Evolutionary conservation across 1,139 yeast species (phyloP).

Genomic region (Taphrina communis): DNA sequence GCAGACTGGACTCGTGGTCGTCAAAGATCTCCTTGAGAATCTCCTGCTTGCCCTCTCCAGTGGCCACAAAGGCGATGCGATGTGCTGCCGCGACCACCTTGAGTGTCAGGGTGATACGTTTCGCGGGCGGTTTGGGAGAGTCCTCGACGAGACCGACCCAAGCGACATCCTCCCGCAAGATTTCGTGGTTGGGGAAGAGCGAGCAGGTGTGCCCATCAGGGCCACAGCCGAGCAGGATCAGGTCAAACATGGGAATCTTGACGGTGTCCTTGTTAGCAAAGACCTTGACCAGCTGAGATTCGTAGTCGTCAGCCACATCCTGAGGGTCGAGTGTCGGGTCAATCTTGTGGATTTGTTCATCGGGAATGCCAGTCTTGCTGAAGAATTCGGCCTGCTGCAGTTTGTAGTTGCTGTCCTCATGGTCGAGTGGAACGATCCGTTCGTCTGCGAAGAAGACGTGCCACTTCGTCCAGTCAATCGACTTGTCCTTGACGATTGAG

Average conservation of each 20-base stretch:
- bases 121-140: conserved; percentile 88
- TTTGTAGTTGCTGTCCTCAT: conserved; percentile 87
- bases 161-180: conserved; percentile 85
- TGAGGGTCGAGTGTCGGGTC: conserved; percentile 85
- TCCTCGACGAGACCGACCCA: conserved; percentile 95
- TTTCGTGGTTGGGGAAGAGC: conserved; percentile 88
- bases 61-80: conserved; percentile 47
- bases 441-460: conserved; percentile 89
- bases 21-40: conserved; percentile 92
- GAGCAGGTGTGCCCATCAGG: conserved; percentile 99
- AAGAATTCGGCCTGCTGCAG: conserved; percentile 81
- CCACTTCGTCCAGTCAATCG: conserved; percentile 90
- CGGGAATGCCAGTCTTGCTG: conserved; percentile 61
- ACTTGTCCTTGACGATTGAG: conserved; percentile 67
- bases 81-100: conserved; percentile 94
- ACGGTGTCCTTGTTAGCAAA: conserved; percentile 90
- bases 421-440: conserved; percentile 85
- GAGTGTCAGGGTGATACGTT: conserved; percentile 87
- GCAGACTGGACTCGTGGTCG: conserved; percentile 94
- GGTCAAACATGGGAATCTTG: conserved; percentile 90
- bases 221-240: conserved; percentile 91
- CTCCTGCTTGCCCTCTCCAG: conserved; percentile 84
- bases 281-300: conserved; percentile 78
- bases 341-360: conserved; percentile 80
- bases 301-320: conserved; percentile 93